These are phyloP conservation scores for Trametes coccinea DNA, from an alignment of 768 basidiomycete genomes.

Conservation along the genomic window DNA sequence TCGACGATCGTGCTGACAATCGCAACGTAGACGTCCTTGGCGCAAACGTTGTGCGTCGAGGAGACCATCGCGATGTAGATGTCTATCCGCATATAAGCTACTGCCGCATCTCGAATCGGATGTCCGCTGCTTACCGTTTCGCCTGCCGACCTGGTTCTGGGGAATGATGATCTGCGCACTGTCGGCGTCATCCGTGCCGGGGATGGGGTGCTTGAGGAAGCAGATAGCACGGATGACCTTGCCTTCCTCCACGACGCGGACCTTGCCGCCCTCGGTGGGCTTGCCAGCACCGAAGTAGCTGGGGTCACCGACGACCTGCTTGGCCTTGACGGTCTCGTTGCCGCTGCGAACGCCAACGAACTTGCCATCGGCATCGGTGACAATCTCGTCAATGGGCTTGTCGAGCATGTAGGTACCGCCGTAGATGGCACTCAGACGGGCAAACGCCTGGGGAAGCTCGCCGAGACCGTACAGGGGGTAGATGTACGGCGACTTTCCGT, in stretches of 20 bases:
- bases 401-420: conserved; percentile 99
- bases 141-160: conserved; percentile 93
- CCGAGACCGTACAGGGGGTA: conserved; percentile 99
- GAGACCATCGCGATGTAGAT: conserved; percentile 99
- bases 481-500: conserved; percentile 99
- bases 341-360: conserved; percentile 92
- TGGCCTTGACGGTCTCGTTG: conserved; percentile 92
- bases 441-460: conserved; percentile 98
- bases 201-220: conserved; percentile 96
- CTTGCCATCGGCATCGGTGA: conserved; percentile 81
- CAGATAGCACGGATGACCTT: conserved; percentile 97
- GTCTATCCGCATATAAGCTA: conserved; percentile 48
- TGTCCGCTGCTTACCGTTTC: conserved; percentile 67
- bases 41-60: conserved; percentile 95
- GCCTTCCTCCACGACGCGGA: conserved; percentile 88
- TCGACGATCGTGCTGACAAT: conserved; percentile 99
- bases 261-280: conserved; percentile 65
- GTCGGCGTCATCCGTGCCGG: conserved; percentile 94
- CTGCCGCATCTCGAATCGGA: not conserved
- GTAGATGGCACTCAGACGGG: conserved; percentile 96
- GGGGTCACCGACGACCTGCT: conserved; percentile 97
- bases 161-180: conserved; percentile 98
- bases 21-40: conserved; percentile 92
- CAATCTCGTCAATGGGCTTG: conserved; percentile 89
- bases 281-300: conserved; percentile 90